A percentile compares a stretch with the other conserved stretches of the same genome.
phyloP scores from a whole-genome alignment of 179 eudicot species.

The Spergularia azorica region DNA sequence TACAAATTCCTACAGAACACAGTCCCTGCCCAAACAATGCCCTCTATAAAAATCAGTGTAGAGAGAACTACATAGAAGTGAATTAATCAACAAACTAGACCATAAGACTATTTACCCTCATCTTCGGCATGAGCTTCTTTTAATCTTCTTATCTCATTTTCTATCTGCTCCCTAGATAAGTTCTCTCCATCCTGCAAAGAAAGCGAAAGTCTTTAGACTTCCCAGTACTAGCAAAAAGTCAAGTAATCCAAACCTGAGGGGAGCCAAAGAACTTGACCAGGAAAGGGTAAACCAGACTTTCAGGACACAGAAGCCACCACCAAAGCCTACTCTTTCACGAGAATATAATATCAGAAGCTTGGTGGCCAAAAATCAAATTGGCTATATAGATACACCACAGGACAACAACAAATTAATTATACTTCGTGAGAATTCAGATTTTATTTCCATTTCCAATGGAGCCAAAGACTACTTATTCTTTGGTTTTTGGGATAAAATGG shows the following conservation, averaged over 20 bases:
- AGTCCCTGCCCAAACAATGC: too few species aligned
- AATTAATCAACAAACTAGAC: not conserved
- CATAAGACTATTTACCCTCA: slow-evolving; percentile 57
- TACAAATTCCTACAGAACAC: too few species aligned
- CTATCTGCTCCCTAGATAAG: slow-evolving; percentile 92
- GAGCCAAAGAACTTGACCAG: not conserved
- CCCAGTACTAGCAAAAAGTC: not conserved
- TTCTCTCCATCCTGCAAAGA: slow-evolving; percentile 70
- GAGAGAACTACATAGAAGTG: not conserved
- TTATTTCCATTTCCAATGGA: too few species aligned
- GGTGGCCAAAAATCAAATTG: not conserved
- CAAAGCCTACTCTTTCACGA: not conserved
- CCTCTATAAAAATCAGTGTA: not conserved
- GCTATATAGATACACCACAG: too few species aligned
- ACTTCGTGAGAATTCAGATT: too few species aligned
- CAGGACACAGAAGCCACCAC: not conserved
- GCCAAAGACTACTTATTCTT: too few species aligned
- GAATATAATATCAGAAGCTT: not conserved
- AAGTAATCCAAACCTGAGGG: not conserved
- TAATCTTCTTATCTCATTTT: slow-evolving; percentile 76
- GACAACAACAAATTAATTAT: too few species aligned
- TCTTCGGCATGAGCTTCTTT: slow-evolving; percentile 96
- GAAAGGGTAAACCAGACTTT: not conserved
- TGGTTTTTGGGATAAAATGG: too few species aligned
- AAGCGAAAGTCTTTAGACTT: slow-evolving; percentile 13